Percentiles rank a stretch among this genome's conserved stretches.
These are phyloP conservation scores for Pseudoscleropodium purum DNA, from an alignment of 225 moss, liverwort and hornwort genomes.

Conservation along the genomic window DNA sequence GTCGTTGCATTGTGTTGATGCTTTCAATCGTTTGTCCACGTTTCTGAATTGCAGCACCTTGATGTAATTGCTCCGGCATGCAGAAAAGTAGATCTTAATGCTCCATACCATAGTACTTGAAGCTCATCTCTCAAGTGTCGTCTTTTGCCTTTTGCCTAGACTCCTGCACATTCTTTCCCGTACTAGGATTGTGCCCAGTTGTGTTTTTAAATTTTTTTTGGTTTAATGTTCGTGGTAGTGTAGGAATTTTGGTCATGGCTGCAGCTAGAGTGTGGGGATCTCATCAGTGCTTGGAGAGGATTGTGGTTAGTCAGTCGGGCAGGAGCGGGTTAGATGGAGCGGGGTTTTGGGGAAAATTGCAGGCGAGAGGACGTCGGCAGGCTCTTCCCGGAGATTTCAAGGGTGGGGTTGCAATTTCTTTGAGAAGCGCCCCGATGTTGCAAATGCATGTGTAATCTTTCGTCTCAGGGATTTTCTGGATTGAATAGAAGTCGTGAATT, in stretches of 20 bases:
- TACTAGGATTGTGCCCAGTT: not conserved
- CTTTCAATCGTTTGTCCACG: not conserved
- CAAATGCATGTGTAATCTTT: not conserved
- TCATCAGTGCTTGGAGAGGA: not conserved
- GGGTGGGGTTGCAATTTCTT: constrained; percentile 11
- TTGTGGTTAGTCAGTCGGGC: not conserved
- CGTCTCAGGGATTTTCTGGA: not conserved
- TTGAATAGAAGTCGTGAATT: not conserved
- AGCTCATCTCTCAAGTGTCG: not conserved
- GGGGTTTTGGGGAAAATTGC: not conserved
- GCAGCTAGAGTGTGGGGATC: constrained; percentile 5
- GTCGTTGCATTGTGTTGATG: not conserved
- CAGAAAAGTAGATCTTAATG: not conserved
- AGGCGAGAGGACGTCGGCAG: not conserved
- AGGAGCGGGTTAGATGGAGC: not conserved
- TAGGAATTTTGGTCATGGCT: not conserved
- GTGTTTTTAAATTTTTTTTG: not conserved
- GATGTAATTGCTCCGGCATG: not conserved
- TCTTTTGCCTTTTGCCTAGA: too few species aligned
- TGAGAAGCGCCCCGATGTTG: not conserved
- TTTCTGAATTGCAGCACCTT: not conserved
- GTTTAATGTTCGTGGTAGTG: not conserved
- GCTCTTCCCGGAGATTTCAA: constrained; percentile 3
- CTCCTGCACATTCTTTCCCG: not conserved
- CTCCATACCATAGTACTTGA: not conserved